Base-by-base conservation (phyloP, 768 basidiomycete species). In the Suillus fuscotomentosus region DNA sequence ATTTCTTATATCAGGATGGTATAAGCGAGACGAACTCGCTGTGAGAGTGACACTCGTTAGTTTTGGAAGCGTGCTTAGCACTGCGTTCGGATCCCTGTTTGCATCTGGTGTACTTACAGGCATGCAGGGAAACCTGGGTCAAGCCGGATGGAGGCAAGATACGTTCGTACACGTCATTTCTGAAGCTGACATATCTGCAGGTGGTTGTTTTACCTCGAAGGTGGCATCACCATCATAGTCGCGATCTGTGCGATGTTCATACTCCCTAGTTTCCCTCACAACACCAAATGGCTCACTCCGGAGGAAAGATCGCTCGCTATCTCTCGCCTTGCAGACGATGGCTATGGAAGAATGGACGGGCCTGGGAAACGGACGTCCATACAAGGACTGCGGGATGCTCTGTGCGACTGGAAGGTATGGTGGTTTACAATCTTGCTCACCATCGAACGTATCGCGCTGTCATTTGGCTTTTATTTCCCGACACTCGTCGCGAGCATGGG, bases 11-110 rank as follows among this genome's bases (percentile, higher is more conserved):
- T 76, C 75, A 24, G 72, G 73, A 50, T 81, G 81, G 81, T 82
- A 81, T 68, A 77, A 69, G 22, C 71, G 73, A 54, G 70, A 72
- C 47, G 79, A 82, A 65, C 72, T 82, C 45, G 81, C 76, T 17
- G 63, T 78, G 34, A 69, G 78, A 4, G 75, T 72, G 36, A 76
- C 80, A 13, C 66, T 78, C 55, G 69, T 77, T 17, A 76, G 71
- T 65, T 77, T 73, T 63, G 78, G 79, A 31, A 77, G 77, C 64
- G 67, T 83, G 17, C 76, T 82, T 50, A 75, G 74, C 6, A 82
- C 83, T 72, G 83, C 81, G 3, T 81, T 82, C 63, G 81, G 82
- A 0, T 76, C 81, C 5, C 67, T 83, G 31, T 72, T 84, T 36
- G 79, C 81, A 10, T 77, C 81, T 27, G 81, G 78, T 15, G 79